Evolutionary conservation across 208 protist genomes (phyloP).

Genomic region (Phytomonas serpens): DNA sequence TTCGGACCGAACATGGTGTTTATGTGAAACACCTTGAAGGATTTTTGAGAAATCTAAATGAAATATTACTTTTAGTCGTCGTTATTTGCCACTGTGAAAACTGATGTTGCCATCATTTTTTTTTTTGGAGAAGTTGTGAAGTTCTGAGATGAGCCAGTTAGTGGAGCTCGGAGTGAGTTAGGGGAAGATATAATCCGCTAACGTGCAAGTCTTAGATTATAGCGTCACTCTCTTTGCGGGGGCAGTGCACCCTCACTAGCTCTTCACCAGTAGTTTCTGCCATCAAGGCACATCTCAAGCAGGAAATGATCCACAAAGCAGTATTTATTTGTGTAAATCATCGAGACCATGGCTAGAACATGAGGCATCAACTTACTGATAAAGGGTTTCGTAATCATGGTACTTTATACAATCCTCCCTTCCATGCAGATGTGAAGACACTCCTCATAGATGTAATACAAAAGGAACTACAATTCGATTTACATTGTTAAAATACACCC

Average conservation of each 20-base stretch:
- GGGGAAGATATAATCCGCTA: not conserved
- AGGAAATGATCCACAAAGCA: not conserved
- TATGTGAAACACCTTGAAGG: not conserved
- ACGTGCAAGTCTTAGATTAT: not conserved
- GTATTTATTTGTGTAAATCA: not conserved
- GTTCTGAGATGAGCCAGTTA: not conserved
- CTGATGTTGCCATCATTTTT: not conserved
- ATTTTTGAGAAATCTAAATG: not conserved
- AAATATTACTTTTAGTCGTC: not conserved
- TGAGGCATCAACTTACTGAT: not conserved
- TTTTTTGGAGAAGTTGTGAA: not conserved
- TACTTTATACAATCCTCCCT: not conserved
- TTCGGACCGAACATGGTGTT: not conserved
- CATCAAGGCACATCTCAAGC: not conserved
- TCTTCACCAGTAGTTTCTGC: not conserved
- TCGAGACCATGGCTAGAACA: not conserved
- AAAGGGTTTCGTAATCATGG: not conserved
- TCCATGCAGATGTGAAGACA: not conserved
- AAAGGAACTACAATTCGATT: not conserved
- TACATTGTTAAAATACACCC: not conserved
- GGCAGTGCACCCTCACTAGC: not conserved
- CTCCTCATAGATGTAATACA: not conserved
- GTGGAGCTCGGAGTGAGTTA: not conserved
- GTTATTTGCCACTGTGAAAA: not conserved
- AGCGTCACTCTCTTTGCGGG: not conserved